These are phyloP conservation scores for Dactylellina parvicollis DNA, from an alignment of 2,329 filamentous ascomycete genomes.

Conservation along the genomic window DNA sequence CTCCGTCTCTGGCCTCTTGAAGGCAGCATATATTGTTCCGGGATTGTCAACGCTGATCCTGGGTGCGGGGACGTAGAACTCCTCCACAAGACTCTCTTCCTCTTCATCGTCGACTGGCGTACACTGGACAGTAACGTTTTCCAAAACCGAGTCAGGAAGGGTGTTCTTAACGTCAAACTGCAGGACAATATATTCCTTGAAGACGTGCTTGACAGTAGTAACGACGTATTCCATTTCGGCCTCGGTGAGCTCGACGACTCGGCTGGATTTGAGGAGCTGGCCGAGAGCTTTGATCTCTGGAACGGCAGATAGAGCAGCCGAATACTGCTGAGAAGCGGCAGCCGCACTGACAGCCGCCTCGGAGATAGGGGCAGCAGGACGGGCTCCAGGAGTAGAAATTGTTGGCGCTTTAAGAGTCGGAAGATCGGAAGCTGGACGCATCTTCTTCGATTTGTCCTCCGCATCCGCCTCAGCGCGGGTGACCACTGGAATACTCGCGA, in stretches of 20 bases:
- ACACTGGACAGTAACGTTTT: slow-evolving; percentile 85
- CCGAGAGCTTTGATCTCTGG: slow-evolving; percentile 93
- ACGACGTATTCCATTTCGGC: slow-evolving; percentile 98
- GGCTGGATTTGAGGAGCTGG: slow-evolving; percentile 87
- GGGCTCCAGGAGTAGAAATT: slow-evolving; percentile 74
- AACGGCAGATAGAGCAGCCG: slow-evolving; percentile 66
- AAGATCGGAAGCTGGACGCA: slow-evolving; percentile 77
- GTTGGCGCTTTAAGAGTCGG: slow-evolving; percentile 94
- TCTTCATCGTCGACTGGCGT: slow-evolving; percentile 82
- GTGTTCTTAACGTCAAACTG: slow-evolving; percentile 99
- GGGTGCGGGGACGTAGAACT: slow-evolving; percentile 90
- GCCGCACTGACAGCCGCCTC: slow-evolving; percentile 80
- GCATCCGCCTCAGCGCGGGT: slow-evolving; percentile 95
- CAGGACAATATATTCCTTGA: slow-evolving; percentile 94
- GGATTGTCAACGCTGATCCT: slow-evolving; percentile 85
- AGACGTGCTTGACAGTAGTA: slow-evolving; percentile 91
- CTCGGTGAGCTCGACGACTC: slow-evolving; percentile 88
- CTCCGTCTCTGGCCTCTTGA: slow-evolving; percentile 72
- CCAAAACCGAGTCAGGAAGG: slow-evolving; percentile 85
- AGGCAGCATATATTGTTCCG: slow-evolving; percentile 93
- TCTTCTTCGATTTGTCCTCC: slow-evolving; percentile 96
- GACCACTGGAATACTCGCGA: slow-evolving; percentile 88
- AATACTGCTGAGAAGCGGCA: slow-evolving; percentile 85
- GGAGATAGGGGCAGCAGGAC: slow-evolving; percentile 69
- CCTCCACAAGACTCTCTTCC: slow-evolving; percentile 70